These are phyloP conservation scores for Musa troglodytarum DNA, from an alignment of 176 grass and related monocot genomes.

Conservation along the genomic window DNA sequence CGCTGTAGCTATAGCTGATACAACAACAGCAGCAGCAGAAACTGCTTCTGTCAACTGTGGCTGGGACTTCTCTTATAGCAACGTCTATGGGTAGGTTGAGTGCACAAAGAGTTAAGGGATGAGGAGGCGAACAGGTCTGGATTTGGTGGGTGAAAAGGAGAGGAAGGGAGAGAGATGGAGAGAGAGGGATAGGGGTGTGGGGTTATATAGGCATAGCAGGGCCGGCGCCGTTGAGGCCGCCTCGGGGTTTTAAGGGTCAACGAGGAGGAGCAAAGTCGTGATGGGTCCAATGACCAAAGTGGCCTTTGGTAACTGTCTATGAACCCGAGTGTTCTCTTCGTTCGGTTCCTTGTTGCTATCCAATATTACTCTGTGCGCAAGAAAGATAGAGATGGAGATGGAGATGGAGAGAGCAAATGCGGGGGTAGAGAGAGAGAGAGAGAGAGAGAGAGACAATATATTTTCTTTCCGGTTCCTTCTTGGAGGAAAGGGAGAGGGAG, in stretches of 20 bases:
- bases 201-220: conserved; percentile 15
- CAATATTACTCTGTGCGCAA: too few species aligned
- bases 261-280: conserved; percentile 11
- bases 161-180: background rate
- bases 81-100: background rate
- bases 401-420: background rate
- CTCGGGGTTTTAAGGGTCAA: conserved; percentile 54
- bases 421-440: background rate
- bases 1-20: background rate
- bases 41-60: background rate
- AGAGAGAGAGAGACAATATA: background rate
- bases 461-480: conserved; percentile 1
- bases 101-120: background rate
- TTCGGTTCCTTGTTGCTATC: background rate
- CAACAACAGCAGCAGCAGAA: background rate
- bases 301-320: background rate
- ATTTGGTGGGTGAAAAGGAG: background rate
- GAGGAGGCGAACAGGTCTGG: background rate
- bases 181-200: background rate
- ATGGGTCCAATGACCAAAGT: conserved; percentile 5
- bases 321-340: background rate
- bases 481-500: conserved; percentile 8
- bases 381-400: background rate
- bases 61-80: background rate
- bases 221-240: conserved; percentile 67